Base-by-base conservation (phyloP, 441 rosid species). In the Theobroma grandiflorum region DNA sequence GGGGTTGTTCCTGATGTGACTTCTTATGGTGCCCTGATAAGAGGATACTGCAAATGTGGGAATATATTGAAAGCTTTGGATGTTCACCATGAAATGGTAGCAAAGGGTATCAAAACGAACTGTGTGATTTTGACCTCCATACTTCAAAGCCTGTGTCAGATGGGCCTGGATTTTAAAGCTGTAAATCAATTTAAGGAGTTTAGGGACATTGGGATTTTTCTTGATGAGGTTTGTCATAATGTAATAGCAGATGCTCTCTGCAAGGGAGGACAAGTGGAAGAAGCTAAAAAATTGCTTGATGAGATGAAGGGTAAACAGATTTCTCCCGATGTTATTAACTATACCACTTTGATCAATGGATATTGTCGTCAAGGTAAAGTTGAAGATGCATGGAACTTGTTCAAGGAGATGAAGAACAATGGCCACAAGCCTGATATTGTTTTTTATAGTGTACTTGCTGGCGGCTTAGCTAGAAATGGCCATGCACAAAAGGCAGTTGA, bases 321-420 rank as follows among this genome's bases (percentile, higher is more conserved):
- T 80, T 83, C 49, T 78, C 87, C 85, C 45, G 97, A 96, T 86
- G 58, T 86, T 45, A 55, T 88, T 77, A 88, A 91, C 89, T 92
- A 91, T 79, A 93, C 92, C 42, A 94, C 95, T 79, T 69, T 96
- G 76, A 86, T 96, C 26, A 72, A 50, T 81, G 98, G 98, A 45
- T 92, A 85, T 76, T 96, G 88, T 74, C 83, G 81, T 52, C 84
- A 82, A 77, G 93, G 89, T 37, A 79, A 88, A 71, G n/a, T 85
- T 77, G 35, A 22, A 52, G 86, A 83, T 61, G 98, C 92, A 35
- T 72, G 77, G 77, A 83, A 85, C 38, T 75, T 94, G 83, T 81
- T 92, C 20, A 35, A 81, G 26, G 86, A 91, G 75, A 93, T 96
- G 97, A 84, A 61, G 77, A 74, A 72, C 69, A 82, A 67, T 0